phyloP scores from a whole-genome alignment of 2,329 filamentous ascomycete genomes.

The Colletotrichum sp. region DNA sequence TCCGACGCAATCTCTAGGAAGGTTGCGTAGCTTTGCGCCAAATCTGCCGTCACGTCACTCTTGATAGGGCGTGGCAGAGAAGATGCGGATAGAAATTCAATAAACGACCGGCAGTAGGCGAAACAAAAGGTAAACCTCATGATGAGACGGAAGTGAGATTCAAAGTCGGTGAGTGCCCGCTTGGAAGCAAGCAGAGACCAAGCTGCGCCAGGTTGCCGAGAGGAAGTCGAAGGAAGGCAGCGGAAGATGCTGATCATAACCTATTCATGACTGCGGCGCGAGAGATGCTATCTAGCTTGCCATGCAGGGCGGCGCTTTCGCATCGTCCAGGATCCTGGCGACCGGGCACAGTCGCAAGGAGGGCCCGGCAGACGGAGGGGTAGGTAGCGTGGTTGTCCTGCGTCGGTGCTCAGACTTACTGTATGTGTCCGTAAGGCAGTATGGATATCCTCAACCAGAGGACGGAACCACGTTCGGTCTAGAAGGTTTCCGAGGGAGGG shows the following conservation, averaged over 20 bases:
- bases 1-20: neutral
- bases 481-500: neutral
- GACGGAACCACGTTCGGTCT: neutral
- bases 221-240: neutral
- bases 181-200: neutral
- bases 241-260: neutral
- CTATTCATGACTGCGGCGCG: neutral
- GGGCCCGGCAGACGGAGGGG: neutral
- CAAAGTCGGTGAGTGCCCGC: neutral
- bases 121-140: neutral
- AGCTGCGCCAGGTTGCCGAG: neutral
- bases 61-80: neutral
- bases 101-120: neutral
- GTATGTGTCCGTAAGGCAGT: neutral
- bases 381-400: neutral
- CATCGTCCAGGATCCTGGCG: neutral
- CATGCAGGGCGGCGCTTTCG: neutral
- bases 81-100: neutral
- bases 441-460: neutral
- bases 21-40: neutral
- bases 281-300: neutral
- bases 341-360: neutral
- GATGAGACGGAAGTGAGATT: neutral
- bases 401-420: neutral
- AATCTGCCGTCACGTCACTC: neutral